These are phyloP conservation scores for Phialocephala subalpina DNA, from an alignment of 2,329 filamentous ascomycete species.

Conservation along the genomic window DNA sequence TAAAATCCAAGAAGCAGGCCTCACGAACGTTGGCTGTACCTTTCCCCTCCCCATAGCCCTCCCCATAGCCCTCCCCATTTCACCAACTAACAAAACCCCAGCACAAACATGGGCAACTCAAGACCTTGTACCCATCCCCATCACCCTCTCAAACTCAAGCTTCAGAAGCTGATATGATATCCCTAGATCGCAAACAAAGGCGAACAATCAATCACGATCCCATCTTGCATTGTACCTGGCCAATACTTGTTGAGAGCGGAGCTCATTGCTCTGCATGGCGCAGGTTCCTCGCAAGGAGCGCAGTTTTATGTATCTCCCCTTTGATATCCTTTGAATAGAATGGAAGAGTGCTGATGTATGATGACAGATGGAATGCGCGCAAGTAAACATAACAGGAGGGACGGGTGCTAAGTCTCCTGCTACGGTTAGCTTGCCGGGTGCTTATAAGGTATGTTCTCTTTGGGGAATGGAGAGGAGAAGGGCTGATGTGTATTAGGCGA, in stretches of 20 bases:
- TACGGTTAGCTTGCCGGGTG: conserved; percentile 35
- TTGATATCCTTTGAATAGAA: too few species aligned
- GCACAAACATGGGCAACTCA: conserved; percentile 27
- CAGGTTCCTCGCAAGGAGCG: conserved; percentile 47
- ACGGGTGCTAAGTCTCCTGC: conserved; percentile 30
- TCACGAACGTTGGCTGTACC: conserved; percentile 52
- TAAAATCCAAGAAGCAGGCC: conserved; percentile 63
- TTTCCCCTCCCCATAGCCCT: too few species aligned
- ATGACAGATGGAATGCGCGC: conserved; percentile 55
- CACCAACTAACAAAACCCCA: neutral
- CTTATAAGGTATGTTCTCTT: conserved; percentile 38
- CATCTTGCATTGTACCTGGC: conserved; percentile 58
- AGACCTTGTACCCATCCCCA: conserved; percentile 23
- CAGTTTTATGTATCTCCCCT: conserved; percentile 55
- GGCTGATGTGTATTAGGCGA: conserved; percentile 7
- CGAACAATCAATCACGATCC: conserved; percentile 59
- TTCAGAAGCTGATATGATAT: conserved; percentile 1
- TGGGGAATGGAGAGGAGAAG: neutral
- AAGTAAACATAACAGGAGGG: conserved; percentile 53
- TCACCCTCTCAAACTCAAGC: neutral
- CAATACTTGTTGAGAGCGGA: conserved; percentile 67
- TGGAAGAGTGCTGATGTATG: neutral
- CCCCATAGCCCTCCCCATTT: neutral
- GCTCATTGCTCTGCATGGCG: conserved; percentile 65
- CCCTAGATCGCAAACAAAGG: conserved; percentile 53